phyloP scores from a whole-genome alignment of 2,329 filamentous ascomycete genomes.

The Metarhizium brunneum region DNA sequence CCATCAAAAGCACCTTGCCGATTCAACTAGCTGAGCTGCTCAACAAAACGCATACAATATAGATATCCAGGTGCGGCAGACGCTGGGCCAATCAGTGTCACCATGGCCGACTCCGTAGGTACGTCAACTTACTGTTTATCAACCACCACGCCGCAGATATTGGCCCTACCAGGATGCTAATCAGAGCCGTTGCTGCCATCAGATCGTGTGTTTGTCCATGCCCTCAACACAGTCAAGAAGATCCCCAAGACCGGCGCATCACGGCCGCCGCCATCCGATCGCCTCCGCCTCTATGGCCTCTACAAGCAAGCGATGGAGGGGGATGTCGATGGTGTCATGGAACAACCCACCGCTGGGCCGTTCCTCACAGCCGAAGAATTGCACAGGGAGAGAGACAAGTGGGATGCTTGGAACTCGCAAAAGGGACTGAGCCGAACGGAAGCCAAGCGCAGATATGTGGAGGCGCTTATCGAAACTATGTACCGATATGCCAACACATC shows the following conservation, averaged over 20 bases:
- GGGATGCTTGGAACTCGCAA: slow-evolving; percentile 93
- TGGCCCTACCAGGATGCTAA: neutral
- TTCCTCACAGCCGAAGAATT: slow-evolving; percentile 43
- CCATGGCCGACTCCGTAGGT: slow-evolving; percentile 31
- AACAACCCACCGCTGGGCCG: slow-evolving; percentile 53
- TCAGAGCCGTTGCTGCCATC: neutral
- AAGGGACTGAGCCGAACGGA: slow-evolving; percentile 77
- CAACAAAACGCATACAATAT: neutral
- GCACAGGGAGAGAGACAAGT: slow-evolving; percentile 57
- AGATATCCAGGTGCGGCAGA: neutral
- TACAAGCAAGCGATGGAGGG: slow-evolving; percentile 99
- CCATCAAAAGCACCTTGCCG: neutral
- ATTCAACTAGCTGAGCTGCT: neutral
- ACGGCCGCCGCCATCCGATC: slow-evolving; percentile 75
- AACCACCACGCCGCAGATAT: neutral
- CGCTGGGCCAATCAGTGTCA: neutral
- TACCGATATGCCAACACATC: slow-evolving; percentile 86
- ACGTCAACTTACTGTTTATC: slow-evolving; percentile 8
- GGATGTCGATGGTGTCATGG: slow-evolving; percentile 89
- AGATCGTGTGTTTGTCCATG: slow-evolving; percentile 99
- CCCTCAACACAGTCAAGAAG: slow-evolving; percentile 96
- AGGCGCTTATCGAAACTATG: slow-evolving; percentile 92
- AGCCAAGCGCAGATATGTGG: slow-evolving; percentile 89
- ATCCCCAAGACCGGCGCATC: slow-evolving; percentile 88
- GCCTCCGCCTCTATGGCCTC: slow-evolving; percentile 88